These are phyloP conservation scores for Allium sativum DNA, from an alignment of 106 monocot genomes.

Conservation along the genomic window DNA sequence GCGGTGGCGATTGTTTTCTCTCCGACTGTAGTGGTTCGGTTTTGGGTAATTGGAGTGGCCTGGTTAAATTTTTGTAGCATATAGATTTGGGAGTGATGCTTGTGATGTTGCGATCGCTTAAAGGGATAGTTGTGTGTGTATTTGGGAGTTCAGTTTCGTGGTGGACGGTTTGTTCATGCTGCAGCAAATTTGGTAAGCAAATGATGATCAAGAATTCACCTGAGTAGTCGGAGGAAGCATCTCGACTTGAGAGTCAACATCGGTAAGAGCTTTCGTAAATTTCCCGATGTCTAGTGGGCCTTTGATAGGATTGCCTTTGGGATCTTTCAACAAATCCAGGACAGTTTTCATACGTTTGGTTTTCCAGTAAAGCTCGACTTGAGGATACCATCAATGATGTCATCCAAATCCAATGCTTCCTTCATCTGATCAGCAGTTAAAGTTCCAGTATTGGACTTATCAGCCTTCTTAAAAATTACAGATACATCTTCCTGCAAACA, in stretches of 20 bases:
- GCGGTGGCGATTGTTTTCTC: too few relatives aligned
- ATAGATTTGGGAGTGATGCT: too few relatives aligned
- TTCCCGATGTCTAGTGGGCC: constrained; percentile 40
- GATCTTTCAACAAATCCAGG: constrained; percentile 29
- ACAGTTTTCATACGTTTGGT: constrained; percentile 38
- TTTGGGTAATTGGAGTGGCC: too few relatives aligned
- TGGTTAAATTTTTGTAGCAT: too few relatives aligned
- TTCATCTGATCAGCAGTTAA: constrained; percentile 49
- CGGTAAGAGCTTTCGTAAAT: constrained; percentile 41
- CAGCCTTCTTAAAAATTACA: constrained; percentile 46
- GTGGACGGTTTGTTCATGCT: too few relatives aligned
- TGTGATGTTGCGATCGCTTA: too few relatives aligned
- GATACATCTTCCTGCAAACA: constrained; percentile 57
- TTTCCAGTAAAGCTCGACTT: constrained; percentile 29
- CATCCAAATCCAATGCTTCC: constrained; percentile 42
- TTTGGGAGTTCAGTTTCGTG: too few relatives aligned
- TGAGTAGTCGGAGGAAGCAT: constrained; percentile 60
- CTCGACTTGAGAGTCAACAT: constrained; percentile 47
- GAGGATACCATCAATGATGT: constrained; percentile 41
- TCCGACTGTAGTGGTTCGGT: too few relatives aligned
- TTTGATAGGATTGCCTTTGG: constrained; percentile 25
- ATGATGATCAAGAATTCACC: too few relatives aligned
- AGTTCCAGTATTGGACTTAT: constrained; percentile 50
- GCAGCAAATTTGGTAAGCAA: too few relatives aligned
- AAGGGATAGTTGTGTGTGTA: too few relatives aligned